Evolutionary conservation across 1,284 basidiomycete genomes (phyloP).

Genomic region (Mycena citricolor): DNA sequence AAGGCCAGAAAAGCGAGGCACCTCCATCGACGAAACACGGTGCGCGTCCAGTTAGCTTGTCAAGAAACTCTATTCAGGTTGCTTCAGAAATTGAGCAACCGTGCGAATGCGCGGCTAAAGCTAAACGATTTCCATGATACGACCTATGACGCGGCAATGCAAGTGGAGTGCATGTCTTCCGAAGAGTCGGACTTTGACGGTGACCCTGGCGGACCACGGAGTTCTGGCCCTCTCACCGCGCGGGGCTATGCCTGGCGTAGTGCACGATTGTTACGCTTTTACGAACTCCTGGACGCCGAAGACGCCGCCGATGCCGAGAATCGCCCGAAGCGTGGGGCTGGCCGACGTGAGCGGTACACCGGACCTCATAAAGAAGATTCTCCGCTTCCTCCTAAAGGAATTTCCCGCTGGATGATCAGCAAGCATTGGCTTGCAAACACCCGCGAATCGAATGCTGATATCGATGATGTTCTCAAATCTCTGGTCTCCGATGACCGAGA

Average conservation of each 20-base stretch:
- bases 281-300: conserved; percentile 55
- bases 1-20: conserved; percentile 63
- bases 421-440: conserved; percentile 64
- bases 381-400: conserved; percentile 58
- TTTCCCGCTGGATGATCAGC: conserved; percentile 75
- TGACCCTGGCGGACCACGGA: conserved; percentile 24
- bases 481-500: too few species aligned
- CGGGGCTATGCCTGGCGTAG: conserved; percentile 66
- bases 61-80: conserved; percentile 13
- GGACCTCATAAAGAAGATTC: conserved; percentile 60
- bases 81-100: conserved; percentile 62
- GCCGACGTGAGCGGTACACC: conserved; percentile 51
- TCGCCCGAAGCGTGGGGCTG: conserved; percentile 56
- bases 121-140: conserved; percentile 53
- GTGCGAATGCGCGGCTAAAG: conserved; percentile 55
- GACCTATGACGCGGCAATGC: conserved; percentile 65
- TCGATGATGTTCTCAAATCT: too few species aligned
- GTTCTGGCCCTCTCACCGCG: conserved; percentile 42
- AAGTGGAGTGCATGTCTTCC: conserved; percentile 75
- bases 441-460: too few species aligned
- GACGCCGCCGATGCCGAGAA: conserved; percentile 43
- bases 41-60: conserved; percentile 34
- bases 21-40: conserved; percentile 57
- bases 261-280: conserved; percentile 55
- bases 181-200: conserved; percentile 64